phyloP scores from a whole-genome alignment of 306 rosid species.

The Cercis canadensis region DNA sequence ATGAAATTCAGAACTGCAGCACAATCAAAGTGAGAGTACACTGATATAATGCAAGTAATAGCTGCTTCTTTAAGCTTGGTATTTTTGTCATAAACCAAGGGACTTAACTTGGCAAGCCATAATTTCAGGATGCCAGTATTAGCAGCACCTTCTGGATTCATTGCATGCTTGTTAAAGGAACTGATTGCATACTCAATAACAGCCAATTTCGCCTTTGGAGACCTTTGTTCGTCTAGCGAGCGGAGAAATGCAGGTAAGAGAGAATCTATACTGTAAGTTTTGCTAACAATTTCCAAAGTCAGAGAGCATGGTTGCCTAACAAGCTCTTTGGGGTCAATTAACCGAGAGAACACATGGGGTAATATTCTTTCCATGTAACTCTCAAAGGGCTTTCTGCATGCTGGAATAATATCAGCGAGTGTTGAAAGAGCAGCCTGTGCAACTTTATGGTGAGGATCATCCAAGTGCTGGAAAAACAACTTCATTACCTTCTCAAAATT shows the following conservation, averaged over 20 bases:
- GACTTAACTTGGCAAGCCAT: slow-evolving; percentile 94
- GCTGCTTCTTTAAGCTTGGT: slow-evolving; percentile 95
- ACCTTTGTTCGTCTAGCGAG: slow-evolving; percentile 94
- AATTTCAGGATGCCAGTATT: slow-evolving; percentile 88
- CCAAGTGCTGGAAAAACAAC: slow-evolving; percentile 96
- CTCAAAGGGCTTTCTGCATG: slow-evolving; percentile 93
- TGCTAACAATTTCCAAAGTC: slow-evolving; percentile 82
- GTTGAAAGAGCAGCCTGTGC: slow-evolving; percentile 99
- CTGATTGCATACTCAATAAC: slow-evolving; percentile 90
- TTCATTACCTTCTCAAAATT: slow-evolving; percentile 98
- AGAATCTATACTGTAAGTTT: slow-evolving; percentile 84
- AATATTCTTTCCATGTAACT: slow-evolving; percentile 93
- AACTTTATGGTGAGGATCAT: slow-evolving; percentile 98
- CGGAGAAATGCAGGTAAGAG: slow-evolving; percentile 97
- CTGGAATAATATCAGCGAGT: slow-evolving; percentile 87
- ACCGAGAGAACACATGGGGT: slow-evolving; percentile 97
- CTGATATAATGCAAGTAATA: slow-evolving; percentile 93
- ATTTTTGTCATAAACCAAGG: slow-evolving; percentile 87
- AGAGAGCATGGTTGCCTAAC: slow-evolving; percentile 90
- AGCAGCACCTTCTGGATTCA: slow-evolving; percentile 83
- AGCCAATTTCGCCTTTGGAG: slow-evolving; percentile 98
- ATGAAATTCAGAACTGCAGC: slow-evolving; percentile 89
- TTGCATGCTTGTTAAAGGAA: slow-evolving; percentile 85
- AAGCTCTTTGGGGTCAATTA: slow-evolving; percentile 95
- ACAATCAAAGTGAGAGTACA: slow-evolving; percentile 92